Evolutionary conservation across 192 early-diverging fungal species (phyloP).

Genomic region (Backusella mclennaniae): DNA sequence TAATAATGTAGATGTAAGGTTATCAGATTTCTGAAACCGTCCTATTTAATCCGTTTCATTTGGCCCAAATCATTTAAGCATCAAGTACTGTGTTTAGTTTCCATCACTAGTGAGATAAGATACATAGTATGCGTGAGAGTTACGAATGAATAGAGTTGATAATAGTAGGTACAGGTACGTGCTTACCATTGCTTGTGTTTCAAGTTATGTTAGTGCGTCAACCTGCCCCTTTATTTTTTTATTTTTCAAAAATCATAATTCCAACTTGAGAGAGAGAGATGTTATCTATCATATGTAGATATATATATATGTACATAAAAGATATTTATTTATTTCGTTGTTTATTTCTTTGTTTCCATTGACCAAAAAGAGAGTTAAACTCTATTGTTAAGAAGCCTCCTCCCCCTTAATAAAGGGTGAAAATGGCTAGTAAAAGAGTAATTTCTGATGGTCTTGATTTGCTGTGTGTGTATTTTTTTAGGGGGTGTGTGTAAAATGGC

Average conservation of each 20-base stretch:
- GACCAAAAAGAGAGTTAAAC: neutral
- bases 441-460: neutral
- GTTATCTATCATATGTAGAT: too few species aligned
- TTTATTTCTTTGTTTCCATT: neutral
- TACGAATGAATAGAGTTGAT: neutral
- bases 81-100: neutral
- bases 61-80: neutral
- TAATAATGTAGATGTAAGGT: neutral
- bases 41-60: neutral
- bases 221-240: neutral
- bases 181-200: slow-evolving; percentile 2
- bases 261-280: neutral
- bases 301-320: neutral
- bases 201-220: neutral
- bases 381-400: neutral
- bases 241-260: neutral
- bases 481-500: neutral
- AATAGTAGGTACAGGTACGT: neutral
- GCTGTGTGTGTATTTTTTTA: neutral
- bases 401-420: neutral
- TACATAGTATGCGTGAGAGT: neutral
- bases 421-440: neutral
- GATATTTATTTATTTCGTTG: neutral
- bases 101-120: neutral
- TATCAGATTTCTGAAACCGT: neutral